Base-by-base conservation (phyloP, 805 yeast species). In the Zygosaccharomyces bailii region DNA sequence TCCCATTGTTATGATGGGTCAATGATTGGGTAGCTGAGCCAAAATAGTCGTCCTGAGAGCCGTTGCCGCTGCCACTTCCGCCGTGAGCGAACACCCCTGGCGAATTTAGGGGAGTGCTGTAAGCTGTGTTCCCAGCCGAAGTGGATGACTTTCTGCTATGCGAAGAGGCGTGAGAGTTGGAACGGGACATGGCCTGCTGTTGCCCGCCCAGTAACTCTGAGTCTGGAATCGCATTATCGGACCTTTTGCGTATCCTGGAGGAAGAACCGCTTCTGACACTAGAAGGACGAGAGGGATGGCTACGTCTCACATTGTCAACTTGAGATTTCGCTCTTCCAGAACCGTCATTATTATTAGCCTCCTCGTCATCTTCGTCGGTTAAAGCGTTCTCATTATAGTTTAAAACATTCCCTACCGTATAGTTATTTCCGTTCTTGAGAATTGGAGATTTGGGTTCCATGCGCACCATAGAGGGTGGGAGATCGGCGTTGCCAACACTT, bases 401-500 rank as follows among this genome's bases (percentile, higher is more conserved):
- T 18, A 60, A 47, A 13, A 54, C 50, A 30, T 46, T 54, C 2
- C 57, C 34, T 3, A 54, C 19, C 2, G 49, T 45, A 39, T 54
- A 46, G 30, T 27, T 27, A 14, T 45, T 45, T 43, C 56, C 59
- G 43, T 73, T 76, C 52, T 81, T 71, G 53, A 85, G 71, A 47
- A 85, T 85, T 2, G 93, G 90, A 43, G 80, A 80, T 55, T 79
- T 83, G 14, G 93, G 91, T 53, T 76, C 84, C 47, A 80, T 69
- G 50, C 78, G 80, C 27, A 76, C 69, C 89, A 84, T 81, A 30
- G 86, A 79, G 13, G 84, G 80, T 13, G 88, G 87, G 44, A 81
- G 65, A 45, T 67, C 70, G 3, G 62, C 51, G 19, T 60, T 59
- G 4, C 60, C 50, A 20, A 61, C 59, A 39, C 69, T 69, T 2